phyloP scores from a whole-genome alignment of 176 grass and related monocot genomes.

The Carex cristatella region DNA sequence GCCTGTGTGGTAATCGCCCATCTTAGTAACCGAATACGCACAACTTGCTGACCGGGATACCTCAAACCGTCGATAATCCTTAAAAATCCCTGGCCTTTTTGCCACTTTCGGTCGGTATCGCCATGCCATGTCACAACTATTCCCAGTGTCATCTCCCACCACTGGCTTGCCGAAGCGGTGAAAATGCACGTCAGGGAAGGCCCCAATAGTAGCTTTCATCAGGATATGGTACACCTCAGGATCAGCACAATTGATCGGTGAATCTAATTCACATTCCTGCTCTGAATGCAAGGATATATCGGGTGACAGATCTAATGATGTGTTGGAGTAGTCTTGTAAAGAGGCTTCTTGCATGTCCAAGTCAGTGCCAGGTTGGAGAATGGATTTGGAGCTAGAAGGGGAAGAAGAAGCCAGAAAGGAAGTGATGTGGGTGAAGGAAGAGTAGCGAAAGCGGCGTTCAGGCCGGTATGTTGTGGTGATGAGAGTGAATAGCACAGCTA shows the following conservation, averaged over 20 bases:
- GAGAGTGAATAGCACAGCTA: neutral
- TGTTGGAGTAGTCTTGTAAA: neutral
- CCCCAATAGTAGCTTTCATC: slow-evolving; percentile 52
- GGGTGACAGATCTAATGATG: slow-evolving; percentile 6
- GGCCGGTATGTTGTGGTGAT: neutral
- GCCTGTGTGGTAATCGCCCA: slow-evolving; percentile 57
- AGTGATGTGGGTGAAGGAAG: slow-evolving; percentile 5
- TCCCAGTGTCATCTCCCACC: slow-evolving; percentile 26
- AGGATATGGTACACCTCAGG: slow-evolving; percentile 56
- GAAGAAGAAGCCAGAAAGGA: neutral
- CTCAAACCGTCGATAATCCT: slow-evolving; percentile 76
- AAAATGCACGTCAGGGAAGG: slow-evolving; percentile 64
- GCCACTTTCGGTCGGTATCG: slow-evolving; percentile 37
- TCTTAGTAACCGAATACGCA: slow-evolving; percentile 49
- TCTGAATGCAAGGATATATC: slow-evolving; percentile 11
- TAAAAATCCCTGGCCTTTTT: slow-evolving; percentile 30
- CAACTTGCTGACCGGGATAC: slow-evolving; percentile 34
- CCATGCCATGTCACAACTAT: slow-evolving; percentile 77
- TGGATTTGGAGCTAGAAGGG: neutral
- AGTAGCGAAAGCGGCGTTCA: neutral
- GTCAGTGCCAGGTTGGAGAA: neutral
- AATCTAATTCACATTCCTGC: slow-evolving; percentile 26
- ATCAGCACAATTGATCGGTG: slow-evolving; percentile 48
- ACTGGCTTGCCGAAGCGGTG: slow-evolving; percentile 57
- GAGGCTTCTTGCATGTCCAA: neutral